Evolutionary conservation across 2,329 filamentous ascomycete species (phyloP), one percentile per base, ranked within the genome.

Genomic region (Colletotrichum falcatum): DNA sequence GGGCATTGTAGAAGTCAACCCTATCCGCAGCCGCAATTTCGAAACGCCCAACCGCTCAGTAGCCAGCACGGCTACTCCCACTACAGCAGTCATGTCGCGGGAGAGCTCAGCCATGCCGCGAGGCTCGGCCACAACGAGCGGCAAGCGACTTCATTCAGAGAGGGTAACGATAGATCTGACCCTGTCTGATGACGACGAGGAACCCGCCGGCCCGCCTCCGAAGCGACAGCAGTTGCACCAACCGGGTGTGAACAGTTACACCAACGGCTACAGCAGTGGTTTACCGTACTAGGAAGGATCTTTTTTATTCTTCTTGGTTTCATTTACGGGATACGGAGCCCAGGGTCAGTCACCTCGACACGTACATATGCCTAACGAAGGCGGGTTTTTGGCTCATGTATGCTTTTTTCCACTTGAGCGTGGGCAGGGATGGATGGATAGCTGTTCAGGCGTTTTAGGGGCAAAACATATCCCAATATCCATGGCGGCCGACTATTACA

Each of bases 91-190:
- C 28, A 75, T 77, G 51, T 84, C 83, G 2, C 76, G 77, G 20
- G 82, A 82, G 23, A 77, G 78, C 56, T 80, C 82, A 2, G 78
- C 80, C 20, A 76, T 79, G 37, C 79, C 82, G 0, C 79, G 82
- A 48, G 75, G 79, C 51, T 53, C 75, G 35, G 79, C 76, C 18
- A 77, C 80, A 28, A 80, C 74, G 42, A 83, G 83, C 72, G 77
- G 77, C 65, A 89, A 89, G 77, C 83, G 87, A 28, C 81, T 83
- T 1, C 80, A 82, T 3, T 80, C 86, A 6, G 83, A 87, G 54
- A 68, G 59, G 39, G 84, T 90, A 2, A 90, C 69, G 20, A 72
- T 90, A 71, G 89, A 90, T 74, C 78, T 91, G 72, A 90, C 88
- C 1, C 77, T 88, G 8, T 82, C 83, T 61, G 87, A 88, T 61